These are phyloP conservation scores for Penstemon eatonii DNA, from an alignment of 257 asterid genomes.

Conservation along the genomic window DNA sequence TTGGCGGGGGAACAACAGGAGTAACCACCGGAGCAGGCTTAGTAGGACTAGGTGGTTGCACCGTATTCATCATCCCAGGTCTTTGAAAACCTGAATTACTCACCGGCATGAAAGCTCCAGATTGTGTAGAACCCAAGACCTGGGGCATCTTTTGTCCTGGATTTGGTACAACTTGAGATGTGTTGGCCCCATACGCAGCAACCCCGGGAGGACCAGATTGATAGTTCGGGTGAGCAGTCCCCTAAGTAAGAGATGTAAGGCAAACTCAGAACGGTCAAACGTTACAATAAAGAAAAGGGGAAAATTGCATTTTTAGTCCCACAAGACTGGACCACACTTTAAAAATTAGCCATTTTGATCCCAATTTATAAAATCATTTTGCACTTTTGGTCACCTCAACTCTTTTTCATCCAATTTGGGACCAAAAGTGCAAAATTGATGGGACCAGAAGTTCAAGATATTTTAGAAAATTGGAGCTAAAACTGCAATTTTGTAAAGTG, in stretches of 20 bases:
- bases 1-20: conserved; percentile 94
- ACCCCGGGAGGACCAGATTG: conserved; percentile 64
- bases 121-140: conserved; percentile 51
- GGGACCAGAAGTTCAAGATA: too few species aligned
- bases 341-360: too few species aligned
- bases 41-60: conserved; percentile 74
- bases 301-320: too few species aligned
- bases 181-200: conserved; percentile 48
- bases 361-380: too few species aligned
- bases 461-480: too few species aligned
- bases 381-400: too few species aligned
- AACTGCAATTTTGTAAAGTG: too few species aligned
- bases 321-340: too few species aligned
- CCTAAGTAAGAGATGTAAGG: conserved; percentile 41
- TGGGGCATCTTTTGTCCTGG: conserved; percentile 66
- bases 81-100: conserved; percentile 59
- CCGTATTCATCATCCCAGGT: conserved; percentile 64
- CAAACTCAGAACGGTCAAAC: conserved; percentile 28
- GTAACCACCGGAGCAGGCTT: conserved; percentile 59
- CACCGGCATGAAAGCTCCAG: conserved; percentile 73
- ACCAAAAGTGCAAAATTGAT: too few species aligned
- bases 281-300: background rate
- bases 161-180: conserved; percentile 53
- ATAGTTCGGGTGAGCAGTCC: conserved; percentile 50
- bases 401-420: too few species aligned